A percentile compares a stretch with the other conserved stretches of the same genome.
phyloP scores from a whole-genome alignment of 1,284 basidiomycete species.

The Sporisorium iseilematis-ciliati region DNA sequence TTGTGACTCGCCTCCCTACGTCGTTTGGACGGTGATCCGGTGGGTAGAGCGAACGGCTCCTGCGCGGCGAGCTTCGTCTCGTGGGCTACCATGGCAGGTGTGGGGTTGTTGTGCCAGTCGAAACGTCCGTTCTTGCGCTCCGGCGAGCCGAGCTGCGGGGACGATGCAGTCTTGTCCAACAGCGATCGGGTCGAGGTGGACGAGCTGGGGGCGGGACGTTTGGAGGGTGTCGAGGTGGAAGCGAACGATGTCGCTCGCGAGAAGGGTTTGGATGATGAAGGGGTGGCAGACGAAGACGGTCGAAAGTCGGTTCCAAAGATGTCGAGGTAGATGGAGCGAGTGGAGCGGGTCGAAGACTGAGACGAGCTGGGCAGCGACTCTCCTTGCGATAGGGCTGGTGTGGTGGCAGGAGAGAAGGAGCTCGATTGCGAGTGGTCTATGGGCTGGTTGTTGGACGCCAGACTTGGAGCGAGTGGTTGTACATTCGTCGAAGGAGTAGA shows the following conservation, averaged over 20 bases:
- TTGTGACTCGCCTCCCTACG: constrained; percentile 36
- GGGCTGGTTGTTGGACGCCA: constrained; percentile 22
- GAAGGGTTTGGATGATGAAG: constrained; percentile 13
- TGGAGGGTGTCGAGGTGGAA: constrained; percentile 20
- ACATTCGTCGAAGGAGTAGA: neutral
- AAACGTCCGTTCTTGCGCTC: constrained; percentile 43
- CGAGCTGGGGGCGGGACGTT: constrained; percentile 5
- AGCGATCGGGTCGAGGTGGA: constrained; percentile 17
- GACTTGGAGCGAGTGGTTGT: constrained; percentile 26
- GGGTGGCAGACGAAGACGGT: constrained; percentile 4
- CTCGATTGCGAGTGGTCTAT: neutral
- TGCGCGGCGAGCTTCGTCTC: constrained; percentile 31
- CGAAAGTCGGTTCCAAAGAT: constrained; percentile 50
- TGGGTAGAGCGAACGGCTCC: constrained; percentile 30
- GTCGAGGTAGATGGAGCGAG: constrained; percentile 41
- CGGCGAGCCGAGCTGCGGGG: constrained; percentile 55
- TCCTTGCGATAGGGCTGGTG: constrained; percentile 36
- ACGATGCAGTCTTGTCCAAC: constrained; percentile 45
- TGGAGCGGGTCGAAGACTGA: constrained; percentile 31
- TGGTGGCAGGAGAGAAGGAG: constrained; percentile 13
- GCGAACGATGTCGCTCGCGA: constrained; percentile 25
- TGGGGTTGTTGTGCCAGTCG: constrained; percentile 57
- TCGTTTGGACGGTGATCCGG: constrained; percentile 35
- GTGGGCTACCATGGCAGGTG: constrained; percentile 41
- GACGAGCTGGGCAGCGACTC: constrained; percentile 34